Percentiles rank a stretch among this genome's conserved stretches.
Evolutionary conservation across 306 rosid species (phyloP).

Genomic region (Medicago lupulina): DNA sequence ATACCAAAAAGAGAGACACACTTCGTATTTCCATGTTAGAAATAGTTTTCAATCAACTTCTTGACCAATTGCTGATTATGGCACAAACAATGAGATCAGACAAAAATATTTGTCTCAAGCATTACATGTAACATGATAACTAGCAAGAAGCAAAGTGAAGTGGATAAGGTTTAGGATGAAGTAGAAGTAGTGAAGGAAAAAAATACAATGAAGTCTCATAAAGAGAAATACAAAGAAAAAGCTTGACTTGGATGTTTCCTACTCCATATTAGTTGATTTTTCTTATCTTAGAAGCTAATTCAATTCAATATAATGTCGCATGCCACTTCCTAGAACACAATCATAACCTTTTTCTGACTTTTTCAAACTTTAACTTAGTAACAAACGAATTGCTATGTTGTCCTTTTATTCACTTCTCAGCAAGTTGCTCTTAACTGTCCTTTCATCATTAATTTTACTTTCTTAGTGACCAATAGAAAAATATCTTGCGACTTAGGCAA

Average conservation of each 20-base stretch:
- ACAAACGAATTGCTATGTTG: slow-evolving; percentile 32
- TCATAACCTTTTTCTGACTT: slow-evolving; percentile 27
- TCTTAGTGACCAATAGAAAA: slow-evolving; percentile 34
- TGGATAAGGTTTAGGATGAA: slow-evolving; percentile 19
- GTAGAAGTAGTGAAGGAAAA: slow-evolving; percentile 38
- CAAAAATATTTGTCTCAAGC: slow-evolving; percentile 29
- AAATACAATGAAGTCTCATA: slow-evolving; percentile 25
- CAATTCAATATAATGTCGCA: slow-evolving; percentile 19
- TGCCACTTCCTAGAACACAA: slow-evolving; percentile 39
- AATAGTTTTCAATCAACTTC: slow-evolving; percentile 31
- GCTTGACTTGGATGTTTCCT: slow-evolving; percentile 30
- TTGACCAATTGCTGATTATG: slow-evolving; percentile 1
- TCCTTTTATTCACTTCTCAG: slow-evolving; percentile 46
- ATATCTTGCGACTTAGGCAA: slow-evolving; percentile 31
- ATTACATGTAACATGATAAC: slow-evolving; percentile 27
- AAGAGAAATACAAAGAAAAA: slow-evolving; percentile 36
- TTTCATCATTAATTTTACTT: slow-evolving; percentile 31
- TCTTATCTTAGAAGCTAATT: slow-evolving; percentile 65
- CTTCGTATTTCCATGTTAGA: slow-evolving; percentile 47
- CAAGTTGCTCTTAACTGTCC: slow-evolving; percentile 10
- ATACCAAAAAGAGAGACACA: slow-evolving; percentile 58
- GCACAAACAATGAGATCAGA: slow-evolving; percentile 28
- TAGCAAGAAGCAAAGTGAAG: slow-evolving; percentile 17
- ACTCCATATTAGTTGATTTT: slow-evolving; percentile 46
- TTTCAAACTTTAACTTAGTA: slow-evolving; percentile 39